Evolutionary conservation across 2,329 filamentous ascomycete species (phyloP).

Genomic region (Colletotrichum karsti): DNA sequence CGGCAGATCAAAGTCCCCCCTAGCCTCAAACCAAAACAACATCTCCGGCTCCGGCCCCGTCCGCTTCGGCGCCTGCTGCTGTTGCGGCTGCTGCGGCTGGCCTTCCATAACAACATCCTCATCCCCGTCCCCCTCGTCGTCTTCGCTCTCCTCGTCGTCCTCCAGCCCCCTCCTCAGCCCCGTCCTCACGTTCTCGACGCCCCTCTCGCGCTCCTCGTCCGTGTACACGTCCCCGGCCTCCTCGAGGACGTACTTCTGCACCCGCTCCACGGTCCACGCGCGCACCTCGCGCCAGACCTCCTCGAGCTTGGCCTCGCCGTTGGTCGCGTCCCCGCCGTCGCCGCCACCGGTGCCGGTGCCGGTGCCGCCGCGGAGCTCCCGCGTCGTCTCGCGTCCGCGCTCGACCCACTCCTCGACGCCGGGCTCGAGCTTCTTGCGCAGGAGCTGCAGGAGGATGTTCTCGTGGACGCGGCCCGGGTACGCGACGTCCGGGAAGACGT

Average conservation of each 20-base stretch:
- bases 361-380: slow-evolving; percentile 31
- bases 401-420: slow-evolving; percentile 78
- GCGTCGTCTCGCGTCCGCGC: slow-evolving; percentile 62
- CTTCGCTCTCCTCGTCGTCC: slow-evolving; percentile 62
- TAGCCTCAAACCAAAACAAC: slow-evolving; percentile 54
- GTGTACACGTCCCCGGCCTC: slow-evolving; percentile 73
- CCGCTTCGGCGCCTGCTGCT: slow-evolving; percentile 35
- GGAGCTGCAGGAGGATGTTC: slow-evolving; percentile 70
- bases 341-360: no score
- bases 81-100: slow-evolving; percentile 36
- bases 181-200: slow-evolving; percentile 76
- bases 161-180: slow-evolving; percentile 68
- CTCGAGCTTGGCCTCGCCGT: slow-evolving; percentile 54
- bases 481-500: slow-evolving; percentile 79
- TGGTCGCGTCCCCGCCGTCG: slow-evolving; percentile 42
- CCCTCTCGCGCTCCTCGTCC: slow-evolving; percentile 71
- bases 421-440: slow-evolving; percentile 87
- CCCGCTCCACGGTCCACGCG: slow-evolving; percentile 49
- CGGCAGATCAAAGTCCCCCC: slow-evolving; percentile 55
- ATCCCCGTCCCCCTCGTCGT: slow-evolving; percentile 66
- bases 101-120: slow-evolving; percentile 48
- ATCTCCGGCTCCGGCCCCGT: slow-evolving; percentile 54
- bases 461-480: slow-evolving; percentile 77
- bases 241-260: slow-evolving; percentile 51
- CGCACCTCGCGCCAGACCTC: slow-evolving; percentile 64